These are phyloP conservation scores for Porodaedalea pini DNA, from an alignment of 1,284 basidiomycete genomes.

Conservation along the genomic window DNA sequence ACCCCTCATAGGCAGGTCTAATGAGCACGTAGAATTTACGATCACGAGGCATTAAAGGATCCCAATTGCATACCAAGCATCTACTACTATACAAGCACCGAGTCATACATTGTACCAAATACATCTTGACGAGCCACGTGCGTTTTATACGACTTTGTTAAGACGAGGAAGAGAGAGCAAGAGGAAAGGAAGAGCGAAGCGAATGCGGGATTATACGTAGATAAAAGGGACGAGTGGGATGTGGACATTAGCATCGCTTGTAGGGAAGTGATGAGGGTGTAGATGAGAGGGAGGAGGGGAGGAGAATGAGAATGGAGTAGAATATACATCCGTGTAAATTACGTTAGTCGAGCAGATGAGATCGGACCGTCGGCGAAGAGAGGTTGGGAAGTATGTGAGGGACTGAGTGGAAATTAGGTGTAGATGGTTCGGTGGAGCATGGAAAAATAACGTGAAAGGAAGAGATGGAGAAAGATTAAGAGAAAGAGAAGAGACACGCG, in stretches of 20 bases:
- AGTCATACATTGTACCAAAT: not conserved
- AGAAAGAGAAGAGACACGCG: too few species aligned
- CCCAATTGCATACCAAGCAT: too few species aligned
- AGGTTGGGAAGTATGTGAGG: not conserved
- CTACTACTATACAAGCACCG: not conserved
- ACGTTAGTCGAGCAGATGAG: not conserved
- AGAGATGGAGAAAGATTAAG: not conserved
- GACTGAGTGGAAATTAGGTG: not conserved
- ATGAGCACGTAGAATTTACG: too few species aligned
- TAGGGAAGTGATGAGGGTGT: not conserved
- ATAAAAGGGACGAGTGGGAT: not conserved
- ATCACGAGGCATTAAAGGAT: too few species aligned
- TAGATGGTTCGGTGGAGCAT: not conserved
- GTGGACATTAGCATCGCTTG: too few species aligned
- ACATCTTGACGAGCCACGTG: not conserved
- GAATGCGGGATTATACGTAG: not conserved
- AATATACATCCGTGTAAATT: slow-evolving; percentile 10
- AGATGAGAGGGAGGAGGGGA: not conserved
- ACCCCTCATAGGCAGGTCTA: too few species aligned
- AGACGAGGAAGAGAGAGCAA: not conserved
- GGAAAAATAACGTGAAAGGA: not conserved
- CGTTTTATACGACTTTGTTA: not conserved
- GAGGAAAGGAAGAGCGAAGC: not conserved
- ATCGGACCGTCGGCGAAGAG: too few species aligned
- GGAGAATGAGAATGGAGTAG: not conserved